Percentiles rank a stretch among this genome's conserved stretches.
These are phyloP conservation scores for Halenospora varia DNA, from an alignment of 495 filamentous ascomycete species.

Conservation along the genomic window DNA sequence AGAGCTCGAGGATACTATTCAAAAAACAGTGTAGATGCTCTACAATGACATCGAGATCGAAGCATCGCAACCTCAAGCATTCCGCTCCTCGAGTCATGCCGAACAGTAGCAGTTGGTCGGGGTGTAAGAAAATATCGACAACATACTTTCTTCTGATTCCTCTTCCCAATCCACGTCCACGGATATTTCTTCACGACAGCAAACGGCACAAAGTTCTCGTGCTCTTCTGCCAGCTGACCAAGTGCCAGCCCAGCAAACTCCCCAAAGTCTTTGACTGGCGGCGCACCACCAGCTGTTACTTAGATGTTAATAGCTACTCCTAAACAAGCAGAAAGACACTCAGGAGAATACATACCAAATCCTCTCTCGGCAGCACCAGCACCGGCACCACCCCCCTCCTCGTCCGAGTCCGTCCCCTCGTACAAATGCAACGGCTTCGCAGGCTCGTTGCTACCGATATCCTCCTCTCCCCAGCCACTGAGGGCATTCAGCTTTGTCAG, in stretches of 20 bases:
- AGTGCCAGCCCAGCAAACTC: constrained; percentile 6
- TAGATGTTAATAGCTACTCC: too few relatives aligned
- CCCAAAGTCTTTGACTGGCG: not conserved
- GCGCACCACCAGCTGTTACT: too few relatives aligned
- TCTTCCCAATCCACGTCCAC: constrained; percentile 49
- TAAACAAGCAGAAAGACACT: too few relatives aligned
- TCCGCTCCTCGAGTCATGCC: too few relatives aligned
- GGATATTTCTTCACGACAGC: constrained; percentile 55
- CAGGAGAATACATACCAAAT: too few relatives aligned
- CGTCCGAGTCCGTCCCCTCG: constrained; percentile 23
- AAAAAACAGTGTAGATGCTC: not conserved
- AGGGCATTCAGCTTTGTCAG: not conserved
- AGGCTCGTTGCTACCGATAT: not conserved
- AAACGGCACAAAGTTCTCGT: constrained; percentile 56
- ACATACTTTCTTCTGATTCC: constrained; percentile 39
- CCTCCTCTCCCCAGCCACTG: not conserved
- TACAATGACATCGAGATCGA: too few relatives aligned
- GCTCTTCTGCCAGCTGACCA: constrained; percentile 23
- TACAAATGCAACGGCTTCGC: constrained; percentile 13
- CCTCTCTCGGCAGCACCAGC: not conserved
- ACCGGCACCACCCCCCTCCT: constrained; percentile 14
- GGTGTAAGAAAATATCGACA: not conserved
- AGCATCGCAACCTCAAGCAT: too few relatives aligned
- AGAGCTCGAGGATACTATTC: too few relatives aligned
- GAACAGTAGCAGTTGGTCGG: too few relatives aligned